Evolutionary conservation across 192 early-diverging fungal species (phyloP).

Genomic region (Funneliformis geosporum): DNA sequence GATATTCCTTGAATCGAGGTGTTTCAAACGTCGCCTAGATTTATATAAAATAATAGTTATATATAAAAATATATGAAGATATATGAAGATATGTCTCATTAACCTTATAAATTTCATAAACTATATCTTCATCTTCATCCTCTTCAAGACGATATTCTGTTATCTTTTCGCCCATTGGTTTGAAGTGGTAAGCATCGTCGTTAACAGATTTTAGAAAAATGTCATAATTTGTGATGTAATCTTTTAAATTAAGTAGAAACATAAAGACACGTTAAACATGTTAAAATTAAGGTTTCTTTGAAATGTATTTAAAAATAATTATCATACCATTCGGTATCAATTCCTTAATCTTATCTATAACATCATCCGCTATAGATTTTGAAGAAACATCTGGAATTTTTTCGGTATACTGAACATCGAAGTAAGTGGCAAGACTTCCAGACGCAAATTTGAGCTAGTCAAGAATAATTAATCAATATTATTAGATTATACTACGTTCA

Average conservation of each 20-base stretch:
- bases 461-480: background rate
- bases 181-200: slow-evolving; percentile 64
- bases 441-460: slow-evolving; percentile 73
- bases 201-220: slow-evolving; percentile 66
- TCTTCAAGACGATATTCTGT: slow-evolving; percentile 63
- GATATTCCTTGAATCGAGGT: slow-evolving; percentile 71
- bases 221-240: slow-evolving; percentile 57
- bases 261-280: background rate
- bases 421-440: slow-evolving; percentile 74
- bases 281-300: slow-evolving; percentile 2
- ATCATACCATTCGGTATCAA: slow-evolving; percentile 58
- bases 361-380: slow-evolving; percentile 60
- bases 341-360: slow-evolving; percentile 56
- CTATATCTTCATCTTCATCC: slow-evolving; percentile 42
- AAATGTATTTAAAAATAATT: slow-evolving; percentile 14
- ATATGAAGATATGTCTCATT: background rate
- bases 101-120: slow-evolving; percentile 76
- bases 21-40: slow-evolving; percentile 61
- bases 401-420: slow-evolving; percentile 66
- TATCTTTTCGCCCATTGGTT: slow-evolving; percentile 77
- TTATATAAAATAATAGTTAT: background rate
- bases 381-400: slow-evolving; percentile 57
- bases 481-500: background rate
- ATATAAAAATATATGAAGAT: background rate
- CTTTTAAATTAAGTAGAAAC: slow-evolving; percentile 28